A percentile compares a stretch with the other conserved stretches of the same genome.
Conservation (phyloP, 805 yeast species). For the Lipomyces kockii region DNA sequence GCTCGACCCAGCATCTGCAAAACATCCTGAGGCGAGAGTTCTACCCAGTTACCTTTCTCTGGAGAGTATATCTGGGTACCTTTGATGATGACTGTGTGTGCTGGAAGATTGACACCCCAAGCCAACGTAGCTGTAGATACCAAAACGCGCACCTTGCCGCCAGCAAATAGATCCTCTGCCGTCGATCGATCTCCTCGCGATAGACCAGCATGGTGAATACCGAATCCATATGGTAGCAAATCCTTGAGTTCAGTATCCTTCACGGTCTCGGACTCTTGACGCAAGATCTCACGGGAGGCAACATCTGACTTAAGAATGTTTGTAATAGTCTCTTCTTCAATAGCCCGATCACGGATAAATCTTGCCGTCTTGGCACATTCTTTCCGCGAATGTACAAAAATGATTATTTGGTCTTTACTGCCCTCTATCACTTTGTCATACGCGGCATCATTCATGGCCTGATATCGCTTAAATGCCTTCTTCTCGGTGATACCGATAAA, state of each 20-base stretch:
- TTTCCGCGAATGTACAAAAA: constrained; percentile 54
- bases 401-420: constrained; percentile 44
- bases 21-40: constrained; percentile 52
- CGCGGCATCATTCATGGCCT: constrained; percentile 70
- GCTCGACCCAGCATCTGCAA: constrained; percentile 56
- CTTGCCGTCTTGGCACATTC: constrained; percentile 56
- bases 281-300: constrained; percentile 45
- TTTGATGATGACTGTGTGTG: constrained; percentile 62
- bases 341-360: constrained; percentile 31
- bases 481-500: constrained; percentile 53
- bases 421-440: constrained; percentile 53
- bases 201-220: constrained; percentile 65
- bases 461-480: constrained; percentile 63
- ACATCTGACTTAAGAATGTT: constrained; percentile 54
- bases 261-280: constrained; percentile 27
- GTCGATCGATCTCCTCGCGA: constrained; percentile 52
- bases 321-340: constrained; percentile 57
- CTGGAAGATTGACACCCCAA: constrained; percentile 66
- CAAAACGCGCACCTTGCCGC: constrained; percentile 52
- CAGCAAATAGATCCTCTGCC: constrained; percentile 54
- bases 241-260: constrained; percentile 30
- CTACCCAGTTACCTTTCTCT: constrained; percentile 71
- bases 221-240: constrained; percentile 49
- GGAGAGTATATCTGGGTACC: constrained; percentile 79
- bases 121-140: constrained; percentile 67